Base-by-base conservation (phyloP, 2,329 filamentous ascomycete species). In the Rutstroemia sp. region DNA sequence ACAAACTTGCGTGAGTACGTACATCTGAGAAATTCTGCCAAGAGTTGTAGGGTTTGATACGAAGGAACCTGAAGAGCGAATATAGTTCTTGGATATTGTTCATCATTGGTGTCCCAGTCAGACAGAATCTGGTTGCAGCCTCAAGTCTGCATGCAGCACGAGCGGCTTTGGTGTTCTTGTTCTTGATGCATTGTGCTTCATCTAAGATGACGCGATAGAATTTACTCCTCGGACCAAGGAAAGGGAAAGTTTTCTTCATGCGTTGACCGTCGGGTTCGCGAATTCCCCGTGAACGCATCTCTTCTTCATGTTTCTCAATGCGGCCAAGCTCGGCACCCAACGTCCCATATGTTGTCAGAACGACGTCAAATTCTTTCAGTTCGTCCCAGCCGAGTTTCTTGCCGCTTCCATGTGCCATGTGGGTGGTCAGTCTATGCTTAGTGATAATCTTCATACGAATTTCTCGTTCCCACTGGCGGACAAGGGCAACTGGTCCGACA, bases 51-150 rank as follows among this genome's bases (percentile, higher is more conserved):
- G 90, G 90, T 58, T 79, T 79, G 66, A 95, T 92, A 2, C 79
- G 77, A 16, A 95, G 76, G 66, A 95, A 96, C 2, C 81, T 79
- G 46, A 96, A 76, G 19, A 95, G 73, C 0, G 90, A 88, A 65
- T 82, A 91, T 3, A 95, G 75, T 65, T 96, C 92, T 23, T 81
- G 76, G 2, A 92, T 82, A 12, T 79, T 83, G 64, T 96, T 96
- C 87, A 94, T 94, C 87, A 92, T 91, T 0, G 89, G 89, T 0
- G 89, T 94, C 25, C 89, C 89, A 3, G 86, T 90, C 70, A 92
- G 79, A 66, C 86, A 90, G 74, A 88, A 85, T 49, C 88, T 79
- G 66, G 87, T 81, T 38, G 73, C 75, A 14, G 86, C 75, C 58
- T 79, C 72, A 16, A 94, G 70, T 10, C 72, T 69, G 62, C 75